These are phyloP conservation scores for Vitis riparia DNA, from an alignment of 164 flowering plant genomes.

Conservation along the genomic window DNA sequence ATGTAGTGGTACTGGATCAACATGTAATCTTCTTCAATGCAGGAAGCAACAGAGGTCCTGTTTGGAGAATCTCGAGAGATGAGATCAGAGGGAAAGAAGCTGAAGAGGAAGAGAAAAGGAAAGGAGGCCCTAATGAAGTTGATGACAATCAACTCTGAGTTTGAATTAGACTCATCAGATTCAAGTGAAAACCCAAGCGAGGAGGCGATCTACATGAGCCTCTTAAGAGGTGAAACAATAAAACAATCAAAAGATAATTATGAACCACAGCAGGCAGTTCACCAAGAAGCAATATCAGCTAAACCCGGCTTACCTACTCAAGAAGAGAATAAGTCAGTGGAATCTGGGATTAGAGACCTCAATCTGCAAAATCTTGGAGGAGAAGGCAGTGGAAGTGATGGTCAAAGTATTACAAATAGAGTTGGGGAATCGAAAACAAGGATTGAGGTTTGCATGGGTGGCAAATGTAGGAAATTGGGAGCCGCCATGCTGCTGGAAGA, in stretches of 20 bases:
- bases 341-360: too few species aligned
- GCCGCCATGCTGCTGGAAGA: constrained; percentile 13
- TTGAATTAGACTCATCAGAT: constrained; percentile 11
- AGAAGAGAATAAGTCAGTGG: not conserved
- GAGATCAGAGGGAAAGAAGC: constrained; percentile 9
- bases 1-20: too few species aligned
- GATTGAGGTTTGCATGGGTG: constrained; percentile 24
- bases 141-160: not conserved
- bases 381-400: not conserved
- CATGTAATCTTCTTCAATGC: not conserved
- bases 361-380: too few species aligned
- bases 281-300: not conserved
- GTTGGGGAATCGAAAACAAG: not conserved
- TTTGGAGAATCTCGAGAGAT: constrained; percentile 3
- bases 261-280: not conserved
- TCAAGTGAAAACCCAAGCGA: constrained; percentile 14
- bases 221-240: not conserved
- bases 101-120: constrained; percentile 15
- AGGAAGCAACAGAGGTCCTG: constrained; percentile 17
- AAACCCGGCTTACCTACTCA: not conserved
- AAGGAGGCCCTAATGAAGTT: constrained; percentile 1
- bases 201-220: constrained; percentile 1
- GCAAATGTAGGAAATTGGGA: constrained; percentile 24
- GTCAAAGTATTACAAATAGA: not conserved
- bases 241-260: too few species aligned